Conservation (phyloP, 2,329 filamentous ascomycete species). For the Clonostachys chloroleuca region DNA sequence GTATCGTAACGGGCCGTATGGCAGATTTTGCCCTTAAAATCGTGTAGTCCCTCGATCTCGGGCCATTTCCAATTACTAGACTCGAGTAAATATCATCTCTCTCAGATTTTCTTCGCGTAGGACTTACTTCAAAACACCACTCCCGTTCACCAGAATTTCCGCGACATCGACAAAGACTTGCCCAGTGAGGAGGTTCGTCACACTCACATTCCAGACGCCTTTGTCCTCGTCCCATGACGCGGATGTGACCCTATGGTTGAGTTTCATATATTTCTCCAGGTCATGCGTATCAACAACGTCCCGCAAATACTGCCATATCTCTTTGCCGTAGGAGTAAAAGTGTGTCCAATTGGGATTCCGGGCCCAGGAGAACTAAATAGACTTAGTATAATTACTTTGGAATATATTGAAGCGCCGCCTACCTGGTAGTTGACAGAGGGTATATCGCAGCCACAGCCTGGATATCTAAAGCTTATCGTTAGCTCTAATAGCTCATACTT, state of each 20-base stretch:
- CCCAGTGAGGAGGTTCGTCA: neutral
- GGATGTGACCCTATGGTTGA: neutral
- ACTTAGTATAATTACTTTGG: no score
- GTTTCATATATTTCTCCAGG: conserved; percentile 32
- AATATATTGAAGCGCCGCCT: no score
- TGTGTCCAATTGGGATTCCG: conserved; percentile 6
- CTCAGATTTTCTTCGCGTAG: neutral
- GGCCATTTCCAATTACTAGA: conserved; percentile 41
- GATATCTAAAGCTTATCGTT: neutral
- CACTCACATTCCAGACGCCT: conserved; percentile 2
- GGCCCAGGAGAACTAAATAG: conserved; percentile 3
- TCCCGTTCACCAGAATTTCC: conserved; percentile 6
- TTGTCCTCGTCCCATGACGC: neutral
- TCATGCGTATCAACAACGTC: conserved; percentile 53
- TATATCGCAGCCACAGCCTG: conserved; percentile 4
- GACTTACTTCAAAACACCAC: conserved; percentile 6
- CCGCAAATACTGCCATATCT: conserved; percentile 26
- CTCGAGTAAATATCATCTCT: neutral
- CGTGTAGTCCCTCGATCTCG: conserved; percentile 34
- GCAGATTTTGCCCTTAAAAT: conserved; percentile 41
- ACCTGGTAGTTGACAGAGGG: conserved; percentile 5
- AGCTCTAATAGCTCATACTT: no score
- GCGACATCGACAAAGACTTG: conserved; percentile 2
- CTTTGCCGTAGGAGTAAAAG: conserved; percentile 3
- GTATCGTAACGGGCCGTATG: conserved; percentile 50